Evolutionary conservation across 495 filamentous ascomycete species (phyloP).

Genomic region (Neurospora cerealis): DNA sequence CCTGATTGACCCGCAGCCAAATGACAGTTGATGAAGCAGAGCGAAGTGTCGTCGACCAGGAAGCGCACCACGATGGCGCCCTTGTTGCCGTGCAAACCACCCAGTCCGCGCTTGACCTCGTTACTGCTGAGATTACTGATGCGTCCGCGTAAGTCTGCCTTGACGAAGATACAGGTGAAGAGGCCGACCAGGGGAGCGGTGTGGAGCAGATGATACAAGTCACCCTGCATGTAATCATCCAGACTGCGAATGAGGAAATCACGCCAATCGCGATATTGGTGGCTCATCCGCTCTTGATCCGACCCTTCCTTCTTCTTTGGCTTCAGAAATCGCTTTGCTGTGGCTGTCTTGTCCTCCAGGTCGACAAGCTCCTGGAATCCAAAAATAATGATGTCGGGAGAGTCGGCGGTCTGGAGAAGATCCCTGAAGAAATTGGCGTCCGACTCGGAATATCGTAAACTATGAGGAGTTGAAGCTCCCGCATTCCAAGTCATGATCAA

Average conservation of each 20-base stretch:
- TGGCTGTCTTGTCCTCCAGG: slow-evolving; percentile 91
- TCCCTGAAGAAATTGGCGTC: slow-evolving; percentile 69
- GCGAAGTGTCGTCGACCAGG: slow-evolving; percentile 77
- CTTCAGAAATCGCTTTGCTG: slow-evolving; percentile 74
- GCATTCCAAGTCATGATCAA: slow-evolving; percentile 92
- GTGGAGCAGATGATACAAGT: slow-evolving; percentile 79
- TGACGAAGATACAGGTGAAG: slow-evolving; percentile 93
- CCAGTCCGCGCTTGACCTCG: slow-evolving; percentile 91
- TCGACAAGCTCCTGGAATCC: slow-evolving; percentile 97
- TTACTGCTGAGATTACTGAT: slow-evolving; percentile 67
- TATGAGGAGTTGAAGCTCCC: slow-evolving; percentile 78
- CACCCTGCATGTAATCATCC: slow-evolving; percentile 63
- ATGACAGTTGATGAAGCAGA: slow-evolving; percentile 98
- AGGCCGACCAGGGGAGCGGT: slow-evolving; percentile 84
- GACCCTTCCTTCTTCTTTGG: slow-evolving; percentile 85
- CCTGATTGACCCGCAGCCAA: slow-evolving; percentile 87
- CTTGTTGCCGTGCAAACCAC: slow-evolving; percentile 91
- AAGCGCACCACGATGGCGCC: slow-evolving; percentile 89
- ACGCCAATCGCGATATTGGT: slow-evolving; percentile 92
- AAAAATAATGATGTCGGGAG: slow-evolving; percentile 87
- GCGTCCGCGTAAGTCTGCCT: slow-evolving; percentile 58
- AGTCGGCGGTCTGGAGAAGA: slow-evolving; percentile 57
- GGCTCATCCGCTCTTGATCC: slow-evolving; percentile 90
- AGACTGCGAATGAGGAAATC: slow-evolving; percentile 74
- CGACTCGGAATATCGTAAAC: slow-evolving; percentile 54